Base-by-base conservation (phyloP, 2,329 filamentous ascomycete genomes). In the Xylariaceae sp. region DNA sequence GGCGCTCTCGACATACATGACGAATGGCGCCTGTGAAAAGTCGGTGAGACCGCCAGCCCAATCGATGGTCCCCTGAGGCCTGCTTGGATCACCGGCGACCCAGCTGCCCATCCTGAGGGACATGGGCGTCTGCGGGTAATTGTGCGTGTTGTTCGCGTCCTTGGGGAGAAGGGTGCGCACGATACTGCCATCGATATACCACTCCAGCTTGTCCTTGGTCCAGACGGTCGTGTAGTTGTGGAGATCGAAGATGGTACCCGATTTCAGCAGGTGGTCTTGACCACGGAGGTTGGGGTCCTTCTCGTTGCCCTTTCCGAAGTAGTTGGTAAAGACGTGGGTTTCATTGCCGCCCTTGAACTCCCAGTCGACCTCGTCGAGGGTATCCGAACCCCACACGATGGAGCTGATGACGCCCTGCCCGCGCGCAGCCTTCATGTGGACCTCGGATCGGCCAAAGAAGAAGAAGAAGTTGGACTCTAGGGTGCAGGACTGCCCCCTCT, bases 351-450 rank as follows among this genome's bases (percentile, higher is more conserved):
- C 86, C 42, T 88, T 72, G 56, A 86, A 85, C 58, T 92, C 86
- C 77, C 86, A 90, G 57, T 95, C 88, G 28, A 94, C 81, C 64
- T 94, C 87, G 59, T 94, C 88, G 11, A 90, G 72, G 52, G 88
- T 82, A 51, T 92, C 83, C 35, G 84, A 90, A 50, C 92, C 73
- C 61, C 90, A 73, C 59, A 94, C 89, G 55, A 94, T 81, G 46
- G 85, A 80, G 55, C 81, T 88, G 52, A 95, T 77, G 47, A 95
- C 81, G 36, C 88, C 88, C 6, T 66, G 67, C 13, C 88, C 88
- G 1, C 70, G 66, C 1, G 88, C 81, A 3, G 85, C 84, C 66
- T 87, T 86, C 69, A 94, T 76, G 50, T 77, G 71, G 41, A 90
- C 73, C 62, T 92, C 86, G 40, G 87, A 80, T 44, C 81, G 78